A percentile compares a stretch with the other conserved stretches of the same genome.
Conservation (phyloP, 2,329 filamentous ascomycete genomes). For the Colletotrichum lupini region DNA sequence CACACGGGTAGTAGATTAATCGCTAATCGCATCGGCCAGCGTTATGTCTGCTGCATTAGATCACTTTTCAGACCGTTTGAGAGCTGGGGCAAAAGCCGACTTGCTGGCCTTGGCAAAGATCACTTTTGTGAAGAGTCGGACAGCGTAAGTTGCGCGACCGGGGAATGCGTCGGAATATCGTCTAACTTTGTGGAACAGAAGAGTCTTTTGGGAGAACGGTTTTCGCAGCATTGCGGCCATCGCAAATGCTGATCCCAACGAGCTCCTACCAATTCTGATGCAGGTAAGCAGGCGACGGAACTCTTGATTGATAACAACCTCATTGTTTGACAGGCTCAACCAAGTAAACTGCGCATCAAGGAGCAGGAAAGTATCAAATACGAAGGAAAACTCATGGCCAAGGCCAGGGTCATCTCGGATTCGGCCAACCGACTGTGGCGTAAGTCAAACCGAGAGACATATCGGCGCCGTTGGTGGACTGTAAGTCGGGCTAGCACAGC, state of each 20-base stretch:
- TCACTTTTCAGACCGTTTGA: conserved; percentile 79
- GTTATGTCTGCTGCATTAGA: conserved; percentile 78
- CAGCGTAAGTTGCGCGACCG: conserved; percentile 60
- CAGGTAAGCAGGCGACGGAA: conserved; percentile 60
- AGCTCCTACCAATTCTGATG: conserved; percentile 77
- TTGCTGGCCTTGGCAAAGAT: conserved; percentile 77
- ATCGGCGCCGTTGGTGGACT: neutral
- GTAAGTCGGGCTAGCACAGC: conserved; percentile 3
- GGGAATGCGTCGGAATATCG: neutral
- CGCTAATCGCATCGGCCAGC: conserved; percentile 47
- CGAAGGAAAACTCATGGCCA: conserved; percentile 71
- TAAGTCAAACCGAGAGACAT: conserved; percentile 48
- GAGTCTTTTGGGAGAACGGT: conserved; percentile 81
- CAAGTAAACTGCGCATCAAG: conserved; percentile 70
- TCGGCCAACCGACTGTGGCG: conserved; percentile 78
- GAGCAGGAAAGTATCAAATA: conserved; percentile 69
- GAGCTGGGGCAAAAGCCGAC: conserved; percentile 77
- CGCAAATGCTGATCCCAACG: conserved; percentile 75
- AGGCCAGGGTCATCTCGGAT: conserved; percentile 75
- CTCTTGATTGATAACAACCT: neutral
- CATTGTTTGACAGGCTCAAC: conserved; percentile 66
- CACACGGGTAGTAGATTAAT: neutral
- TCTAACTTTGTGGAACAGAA: conserved; percentile 40
- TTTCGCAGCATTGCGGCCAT: conserved; percentile 75
- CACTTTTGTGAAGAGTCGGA: conserved; percentile 81